Evolutionary conservation across 495 filamentous ascomycete species (phyloP), one percentile per base, ranked within the genome.

Genomic region (Daldinia concentrica): DNA sequence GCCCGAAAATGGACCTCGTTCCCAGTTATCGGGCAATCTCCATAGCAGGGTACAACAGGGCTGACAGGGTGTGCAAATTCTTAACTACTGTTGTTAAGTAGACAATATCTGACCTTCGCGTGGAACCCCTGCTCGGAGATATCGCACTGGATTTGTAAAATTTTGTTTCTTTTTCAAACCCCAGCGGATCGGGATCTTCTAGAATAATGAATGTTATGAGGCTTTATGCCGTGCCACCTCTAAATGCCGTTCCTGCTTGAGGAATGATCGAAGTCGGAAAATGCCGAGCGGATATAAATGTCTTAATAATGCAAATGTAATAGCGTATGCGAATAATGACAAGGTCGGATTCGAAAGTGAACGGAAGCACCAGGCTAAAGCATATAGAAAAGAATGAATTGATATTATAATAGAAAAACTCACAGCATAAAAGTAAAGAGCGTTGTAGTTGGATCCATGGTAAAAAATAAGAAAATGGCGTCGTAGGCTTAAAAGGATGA

Each of bases 341-440:
- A 64, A 58, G 54, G 34, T 52, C 26, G 64, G 60, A 63, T 60
- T 51, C 34, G 60, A 78, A 43, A 67, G 64, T 34, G 60, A 78
- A 43, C 68, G 64, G 66, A 65, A 68, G 64, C 69, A 50, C 69
- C 55, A 72, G 64, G 64, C 69, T 72, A 9, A 48, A 58, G n/a
- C 26, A 62, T 37, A 64, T 72, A 55, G 9, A 58, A n/a, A 52
- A 64, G 24, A 52, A 26, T 22, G 24, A 52, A 26, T 22, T 58
- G 54, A 51, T 61, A 81, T 80, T 81, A 83, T 66, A 72, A 60
- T 69, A 66, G 15, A 68, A 64, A 41, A 67, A 88, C 89, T 89
- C 82, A 91, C 90, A 92, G 78, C 79, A 91, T 82, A 72, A 92
- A 92, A 63, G 90, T 91, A 82, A 91, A 89, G 74, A 92, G 86